Conservation (phyloP, 164 flowering plant species). For the Macadamia integrifolia region DNA sequence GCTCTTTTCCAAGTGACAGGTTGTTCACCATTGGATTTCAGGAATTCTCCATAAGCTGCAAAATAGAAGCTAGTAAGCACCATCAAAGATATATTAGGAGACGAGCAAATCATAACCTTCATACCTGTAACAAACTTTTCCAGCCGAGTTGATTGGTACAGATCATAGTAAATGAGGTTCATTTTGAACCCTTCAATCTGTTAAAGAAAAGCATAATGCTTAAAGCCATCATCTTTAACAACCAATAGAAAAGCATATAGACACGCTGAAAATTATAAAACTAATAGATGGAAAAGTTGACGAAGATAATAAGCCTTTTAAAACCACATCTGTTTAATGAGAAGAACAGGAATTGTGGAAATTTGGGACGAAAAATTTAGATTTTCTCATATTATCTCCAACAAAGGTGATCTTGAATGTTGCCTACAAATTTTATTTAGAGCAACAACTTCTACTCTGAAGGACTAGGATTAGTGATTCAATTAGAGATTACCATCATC, state of each 20-base stretch:
- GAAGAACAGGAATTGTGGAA: too few species aligned
- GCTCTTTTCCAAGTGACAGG: slow-evolving; percentile 97
- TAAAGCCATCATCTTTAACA: neutral
- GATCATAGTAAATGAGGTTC: slow-evolving; percentile 94
- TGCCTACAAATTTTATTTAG: neutral
- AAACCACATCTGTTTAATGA: too few species aligned
- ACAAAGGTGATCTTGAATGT: neutral
- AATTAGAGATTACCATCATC: slow-evolving; percentile 68
- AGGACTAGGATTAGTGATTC: neutral
- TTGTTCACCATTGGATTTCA: slow-evolving; percentile 77
- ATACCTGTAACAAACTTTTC: slow-evolving; percentile 97
- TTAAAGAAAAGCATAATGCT: neutral
- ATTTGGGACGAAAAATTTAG: too few species aligned
- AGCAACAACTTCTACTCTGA: neutral
- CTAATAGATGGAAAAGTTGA: too few species aligned
- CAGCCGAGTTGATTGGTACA: slow-evolving; percentile 84
- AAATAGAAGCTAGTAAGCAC: neutral
- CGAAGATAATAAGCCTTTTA: too few species aligned
- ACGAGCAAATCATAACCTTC: neutral
- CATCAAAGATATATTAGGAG: neutral
- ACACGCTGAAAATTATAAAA: too few species aligned
- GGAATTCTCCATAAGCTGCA: slow-evolving; percentile 82
- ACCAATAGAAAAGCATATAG: neutral
- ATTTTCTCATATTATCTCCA: too few species aligned
- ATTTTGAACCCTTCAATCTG: slow-evolving; percentile 99